A percentile compares a stretch with the other conserved stretches of the same genome.
phyloP scores from a whole-genome alignment of 495 filamentous ascomycete genomes.

The Podospora pseudopauciseta region DNA sequence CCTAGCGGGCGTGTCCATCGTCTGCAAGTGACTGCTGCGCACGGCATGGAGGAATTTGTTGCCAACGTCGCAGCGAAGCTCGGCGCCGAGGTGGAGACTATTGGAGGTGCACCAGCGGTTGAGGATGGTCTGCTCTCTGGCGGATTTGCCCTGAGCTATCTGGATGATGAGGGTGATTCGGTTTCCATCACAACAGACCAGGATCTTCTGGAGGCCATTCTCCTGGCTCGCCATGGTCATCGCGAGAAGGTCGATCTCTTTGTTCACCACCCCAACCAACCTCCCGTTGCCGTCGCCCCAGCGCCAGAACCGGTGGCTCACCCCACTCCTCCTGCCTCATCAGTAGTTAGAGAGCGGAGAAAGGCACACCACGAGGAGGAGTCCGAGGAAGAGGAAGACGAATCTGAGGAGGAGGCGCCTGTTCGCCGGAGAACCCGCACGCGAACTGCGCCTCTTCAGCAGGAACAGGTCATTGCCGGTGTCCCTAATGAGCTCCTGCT shows the following conservation, averaged over 20 bases:
- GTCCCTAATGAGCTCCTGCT: slow-evolving; percentile 93
- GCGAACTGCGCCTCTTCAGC: slow-evolving; percentile 41
- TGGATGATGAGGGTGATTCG: slow-evolving; percentile 96
- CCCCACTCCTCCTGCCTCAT: slow-evolving; percentile 52
- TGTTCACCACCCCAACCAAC: slow-evolving; percentile 87
- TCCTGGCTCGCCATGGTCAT: slow-evolving; percentile 68
- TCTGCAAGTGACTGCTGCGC: slow-evolving; percentile 74
- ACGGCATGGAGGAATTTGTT: slow-evolving; percentile 80
- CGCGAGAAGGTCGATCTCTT: slow-evolving; percentile 96
- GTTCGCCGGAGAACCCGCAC: slow-evolving; percentile 37
- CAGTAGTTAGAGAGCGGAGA: slow-evolving; percentile 57
- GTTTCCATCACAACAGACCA: slow-evolving; percentile 96
- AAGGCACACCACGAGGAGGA: slow-evolving; percentile 57
- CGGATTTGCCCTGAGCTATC: slow-evolving; percentile 91
- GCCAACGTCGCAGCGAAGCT: slow-evolving; percentile 78
- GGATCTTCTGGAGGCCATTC: slow-evolving; percentile 87
- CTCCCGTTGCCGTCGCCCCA: slow-evolving; percentile 70
- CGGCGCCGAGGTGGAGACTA: slow-evolving; percentile 76
- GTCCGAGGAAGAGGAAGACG: slow-evolving; percentile 48
- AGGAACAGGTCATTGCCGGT: slow-evolving; percentile 80
- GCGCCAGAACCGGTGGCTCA: slow-evolving; percentile 43
- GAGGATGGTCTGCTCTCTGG: slow-evolving; percentile 74
- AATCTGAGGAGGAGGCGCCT: slow-evolving; percentile 58
- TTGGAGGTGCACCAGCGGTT: slow-evolving; percentile 74
- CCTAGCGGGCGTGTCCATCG: slow-evolving; percentile 94